These are phyloP conservation scores for Amoebophrya sp. DNA, from an alignment of 169 alveolate genomes.

Conservation along the genomic window DNA sequence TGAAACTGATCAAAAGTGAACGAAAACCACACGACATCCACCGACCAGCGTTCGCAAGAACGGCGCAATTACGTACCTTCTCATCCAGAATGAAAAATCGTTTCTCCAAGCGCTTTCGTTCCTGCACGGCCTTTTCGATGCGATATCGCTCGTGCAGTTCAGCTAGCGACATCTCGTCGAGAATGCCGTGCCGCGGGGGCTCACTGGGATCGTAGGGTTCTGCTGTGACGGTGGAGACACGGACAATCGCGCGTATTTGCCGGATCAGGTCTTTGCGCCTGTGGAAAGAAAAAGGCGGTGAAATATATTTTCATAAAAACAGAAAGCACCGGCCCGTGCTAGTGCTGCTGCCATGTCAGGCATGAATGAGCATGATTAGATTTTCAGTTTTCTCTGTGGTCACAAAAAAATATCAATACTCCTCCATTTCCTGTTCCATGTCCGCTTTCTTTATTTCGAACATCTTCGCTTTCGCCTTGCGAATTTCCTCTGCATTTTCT, in stretches of 20 bases:
- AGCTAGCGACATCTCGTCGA: not conserved
- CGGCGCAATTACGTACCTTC: too few species aligned
- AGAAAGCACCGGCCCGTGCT: too few species aligned
- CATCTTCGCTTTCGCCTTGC: not conserved
- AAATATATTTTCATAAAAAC: too few species aligned
- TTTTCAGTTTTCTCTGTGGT: too few species aligned
- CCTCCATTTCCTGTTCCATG: not conserved
- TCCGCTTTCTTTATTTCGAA: constrained; percentile 1
- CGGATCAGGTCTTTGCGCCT: constrained; percentile 18
- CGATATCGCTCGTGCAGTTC: not conserved
- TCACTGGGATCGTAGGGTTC: constrained; percentile 9
- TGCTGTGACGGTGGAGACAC: not conserved
- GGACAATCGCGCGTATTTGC: not conserved
- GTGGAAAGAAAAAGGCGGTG: too few species aligned
- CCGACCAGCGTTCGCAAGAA: too few species aligned
- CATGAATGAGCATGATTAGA: too few species aligned
- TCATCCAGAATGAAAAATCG: not conserved
- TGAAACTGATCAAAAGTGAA: too few species aligned
- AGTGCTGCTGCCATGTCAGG: too few species aligned
- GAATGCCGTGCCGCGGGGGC: not conserved
- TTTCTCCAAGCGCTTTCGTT: not conserved
- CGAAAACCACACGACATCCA: too few species aligned
- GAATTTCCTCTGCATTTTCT: not conserved
- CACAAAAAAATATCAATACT: not conserved
- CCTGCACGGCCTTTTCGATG: not conserved